Evolutionary conservation across 2,329 filamentous ascomycete species (phyloP).

Genomic region (Talaromyces marneffei): DNA sequence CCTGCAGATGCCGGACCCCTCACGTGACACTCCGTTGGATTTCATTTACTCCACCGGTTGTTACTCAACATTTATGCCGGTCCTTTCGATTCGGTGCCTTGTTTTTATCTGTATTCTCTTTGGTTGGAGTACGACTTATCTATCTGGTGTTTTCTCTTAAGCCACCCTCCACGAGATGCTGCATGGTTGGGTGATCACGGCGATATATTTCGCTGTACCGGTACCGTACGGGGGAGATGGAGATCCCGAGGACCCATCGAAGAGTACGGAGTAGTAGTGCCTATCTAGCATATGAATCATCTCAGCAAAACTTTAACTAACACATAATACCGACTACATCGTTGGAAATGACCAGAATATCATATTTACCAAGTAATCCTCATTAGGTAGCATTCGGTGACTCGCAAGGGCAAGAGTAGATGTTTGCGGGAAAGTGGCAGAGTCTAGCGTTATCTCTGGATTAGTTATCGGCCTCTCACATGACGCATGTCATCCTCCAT

Average conservation of each 20-base stretch:
- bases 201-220: neutral
- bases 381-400: no score
- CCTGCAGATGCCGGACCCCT: neutral
- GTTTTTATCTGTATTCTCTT: neutral
- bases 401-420: neutral
- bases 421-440: neutral
- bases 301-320: no score
- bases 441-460: constrained; percentile 1
- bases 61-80: neutral
- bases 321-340: no score
- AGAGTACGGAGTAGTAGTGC: no score
- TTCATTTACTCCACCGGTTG: neutral
- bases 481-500: constrained; percentile 26
- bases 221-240: neutral
- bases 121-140: neutral
- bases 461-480: constrained; percentile 18
- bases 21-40: neutral
- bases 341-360: no score
- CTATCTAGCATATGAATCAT: no score
- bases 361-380: no score
- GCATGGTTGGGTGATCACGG: neutral
- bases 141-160: neutral
- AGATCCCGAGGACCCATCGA: neutral
- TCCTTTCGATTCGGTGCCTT: neutral
- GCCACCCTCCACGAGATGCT: neutral